Base-by-base conservation (phyloP, 2,329 filamentous ascomycete species). In the Phaeosphaeriaceae sp. region DNA sequence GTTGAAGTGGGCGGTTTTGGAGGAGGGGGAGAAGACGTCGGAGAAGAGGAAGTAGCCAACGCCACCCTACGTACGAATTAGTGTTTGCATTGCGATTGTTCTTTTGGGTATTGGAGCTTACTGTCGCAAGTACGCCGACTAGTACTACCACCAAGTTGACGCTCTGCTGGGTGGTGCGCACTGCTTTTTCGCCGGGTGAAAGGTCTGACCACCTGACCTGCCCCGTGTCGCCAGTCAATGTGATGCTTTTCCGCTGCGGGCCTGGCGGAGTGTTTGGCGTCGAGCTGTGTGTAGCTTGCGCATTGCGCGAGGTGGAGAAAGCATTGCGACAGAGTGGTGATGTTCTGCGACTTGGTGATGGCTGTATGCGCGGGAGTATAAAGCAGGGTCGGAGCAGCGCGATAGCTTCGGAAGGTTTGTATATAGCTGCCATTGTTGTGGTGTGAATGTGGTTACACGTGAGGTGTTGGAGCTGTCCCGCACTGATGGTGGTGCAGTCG, bases 1-100 rank as follows among this genome's bases (percentile, higher is more conserved):
- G 80, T 96, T 96, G 84, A 96, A 97, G 74, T 95, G 88, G 56
- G 88, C 86, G 17, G 90, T 94, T 78, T 92, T 93, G 81, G 91
- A 95, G 72, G 93, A 90, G 20, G 91, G 67, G 31, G 65, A 70
- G 62, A 77, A 70, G 65, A 77, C 70, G 60, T 77, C 74, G 60
- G 65, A 61, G 68, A 76, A 77, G 57, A 77, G 68, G 58, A 76
- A 62, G 66, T 74, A 75, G 54, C 84, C 85, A 10, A 97, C 90
- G n/a, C 88, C 89, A 60, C 88, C 88, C 90, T 93, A 66, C 20
- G 17, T 9, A 20, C 6, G 11, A 22, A 22, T 63, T 40, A 68
- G 47, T 48, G 4, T 5, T 54, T 42, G 22, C 19, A 22, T 10
- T 24, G 25, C 36, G 21, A 31, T 40, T 46, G 17, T 6, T 33